These are phyloP conservation scores for Cotoneaster glaucophyllus DNA, from an alignment of 306 rosid genomes.

Conservation along the genomic window DNA sequence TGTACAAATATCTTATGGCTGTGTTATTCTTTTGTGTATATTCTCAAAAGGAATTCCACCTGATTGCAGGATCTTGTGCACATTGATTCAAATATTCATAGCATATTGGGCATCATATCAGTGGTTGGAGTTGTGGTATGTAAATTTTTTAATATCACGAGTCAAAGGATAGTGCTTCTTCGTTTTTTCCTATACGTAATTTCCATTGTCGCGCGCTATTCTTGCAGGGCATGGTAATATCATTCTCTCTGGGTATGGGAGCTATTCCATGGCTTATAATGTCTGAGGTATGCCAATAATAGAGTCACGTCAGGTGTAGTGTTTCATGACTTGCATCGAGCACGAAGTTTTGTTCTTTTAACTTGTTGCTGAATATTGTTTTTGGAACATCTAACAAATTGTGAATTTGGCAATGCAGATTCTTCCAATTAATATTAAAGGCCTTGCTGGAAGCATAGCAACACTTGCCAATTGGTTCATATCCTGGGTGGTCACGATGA, in stretches of 20 bases:
- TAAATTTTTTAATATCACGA: not conserved
- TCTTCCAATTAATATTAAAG: slow-evolving; percentile 82
- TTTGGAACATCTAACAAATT: not conserved
- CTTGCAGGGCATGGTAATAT: slow-evolving; percentile 68
- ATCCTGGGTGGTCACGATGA: slow-evolving; percentile 68
- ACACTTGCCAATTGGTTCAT: slow-evolving; percentile 86
- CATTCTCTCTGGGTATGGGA: slow-evolving; percentile 88
- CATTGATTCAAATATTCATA: slow-evolving; percentile 39
- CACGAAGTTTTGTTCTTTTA: not conserved
- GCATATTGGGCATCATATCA: slow-evolving; percentile 43
- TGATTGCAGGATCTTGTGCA: slow-evolving; percentile 41
- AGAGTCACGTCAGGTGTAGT: not conserved
- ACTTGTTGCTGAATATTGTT: slow-evolving; percentile 5
- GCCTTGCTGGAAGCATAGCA: slow-evolving; percentile 94
- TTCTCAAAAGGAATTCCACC: slow-evolving; percentile 3
- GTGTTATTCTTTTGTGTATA: not conserved
- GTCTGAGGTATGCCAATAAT: slow-evolving; percentile 73
- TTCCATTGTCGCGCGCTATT: slow-evolving; percentile 15
- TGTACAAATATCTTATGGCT: not conserved
- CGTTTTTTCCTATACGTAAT: not conserved
- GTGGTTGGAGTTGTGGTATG: slow-evolving; percentile 91
- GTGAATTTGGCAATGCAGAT: slow-evolving; percentile 43
- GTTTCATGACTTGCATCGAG: not conserved
- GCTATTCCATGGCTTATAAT: slow-evolving; percentile 98
- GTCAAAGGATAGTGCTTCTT: not conserved